phyloP scores from a whole-genome alignment of 768 basidiomycete genomes.

The Aureoboletus auriporus region DNA sequence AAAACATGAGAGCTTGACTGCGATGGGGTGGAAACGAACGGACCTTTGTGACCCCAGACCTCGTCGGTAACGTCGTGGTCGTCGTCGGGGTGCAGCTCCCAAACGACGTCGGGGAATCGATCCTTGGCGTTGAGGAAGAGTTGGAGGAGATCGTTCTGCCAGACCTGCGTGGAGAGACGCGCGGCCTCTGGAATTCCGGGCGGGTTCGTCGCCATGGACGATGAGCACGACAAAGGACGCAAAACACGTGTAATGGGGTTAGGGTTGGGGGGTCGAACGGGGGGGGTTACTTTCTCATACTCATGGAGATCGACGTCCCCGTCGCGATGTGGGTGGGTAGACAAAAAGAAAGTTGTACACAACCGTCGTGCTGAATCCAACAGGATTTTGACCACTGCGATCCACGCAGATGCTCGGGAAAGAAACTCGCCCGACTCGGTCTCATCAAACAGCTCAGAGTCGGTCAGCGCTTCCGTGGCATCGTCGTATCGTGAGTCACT shows the following conservation, averaged over 20 bases:
- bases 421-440: conserved; percentile 83
- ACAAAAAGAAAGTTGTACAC: too few relatives aligned
- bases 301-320: conserved; percentile 53
- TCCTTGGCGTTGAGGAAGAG: conserved; percentile 85
- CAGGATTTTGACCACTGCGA: conserved; percentile 99
- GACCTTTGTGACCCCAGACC: conserved; percentile 96
- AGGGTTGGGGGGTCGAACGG: conserved; percentile 18
- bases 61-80: conserved; percentile 48
- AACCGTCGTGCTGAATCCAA: neutral
- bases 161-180: conserved; percentile 60
- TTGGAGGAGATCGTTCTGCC: conserved; percentile 76
- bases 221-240: conserved; percentile 21
- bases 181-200: conserved; percentile 52
- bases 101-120: conserved; percentile 95
- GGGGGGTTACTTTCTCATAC: neutral
- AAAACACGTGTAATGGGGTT: conserved; percentile 31
- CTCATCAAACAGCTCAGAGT: conserved; percentile 81
- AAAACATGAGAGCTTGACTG: neutral
- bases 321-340: conserved; percentile 93
- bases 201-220: conserved; percentile 27
- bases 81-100: conserved; percentile 65
- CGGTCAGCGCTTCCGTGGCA: conserved; percentile 82
- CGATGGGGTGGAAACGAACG: conserved; percentile 13
- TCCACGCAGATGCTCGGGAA: conserved; percentile 81
- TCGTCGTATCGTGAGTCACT: conserved; percentile 84